Base-by-base conservation (phyloP, 768 basidiomycete species). In the Pisolithus marmoratus region DNA sequence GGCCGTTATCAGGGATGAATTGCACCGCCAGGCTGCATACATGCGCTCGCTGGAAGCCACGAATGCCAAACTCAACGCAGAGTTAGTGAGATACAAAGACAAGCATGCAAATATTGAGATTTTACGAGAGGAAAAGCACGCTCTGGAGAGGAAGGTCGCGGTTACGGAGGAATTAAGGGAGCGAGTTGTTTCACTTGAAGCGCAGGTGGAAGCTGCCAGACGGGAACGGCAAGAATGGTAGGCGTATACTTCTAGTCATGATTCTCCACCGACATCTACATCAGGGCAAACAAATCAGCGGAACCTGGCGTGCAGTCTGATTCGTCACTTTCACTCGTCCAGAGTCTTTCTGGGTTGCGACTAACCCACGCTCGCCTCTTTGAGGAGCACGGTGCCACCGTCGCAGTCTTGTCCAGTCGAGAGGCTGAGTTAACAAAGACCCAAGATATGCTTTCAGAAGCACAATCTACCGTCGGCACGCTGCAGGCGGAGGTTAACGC, bases 121-220 rank as follows among this genome's bases (percentile, higher is more conserved):
- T 2, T 61, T 92, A 34, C 72, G 78, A 29, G 90, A 91, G 62
- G 85, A 91, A 67, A 89, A 90, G 55, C 73, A 81, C 5, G 74
- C 74, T 0, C 64, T 91, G 41, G 80, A 88, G 60, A 65, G 69
- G 15, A 83, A 77, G 57, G 66, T 83, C 8, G 59, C 57, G 14
- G 70, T 69, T 2, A 65, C 78, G 36, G 83, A 87, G 19, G 76
- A 76, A 37, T 62, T 87, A 48, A 69, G 83, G 24, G 80, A 79
- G 59, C 72, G 74, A 57, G 75, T 81, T 0, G 79, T 77, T 1
- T 68, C 67, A 38, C 65, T 88, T 29, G 84, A 88, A 58, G 85
- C 78, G 0, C 84, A 87, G 58, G 67, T 87, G 0, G 84, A 83
- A 9, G 85, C 79, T 1, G 80, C 73, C 5, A 65, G 80, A 38